These are phyloP conservation scores for Mrakia frigida DNA, from an alignment of 768 basidiomycete species.

Conservation along the genomic window DNA sequence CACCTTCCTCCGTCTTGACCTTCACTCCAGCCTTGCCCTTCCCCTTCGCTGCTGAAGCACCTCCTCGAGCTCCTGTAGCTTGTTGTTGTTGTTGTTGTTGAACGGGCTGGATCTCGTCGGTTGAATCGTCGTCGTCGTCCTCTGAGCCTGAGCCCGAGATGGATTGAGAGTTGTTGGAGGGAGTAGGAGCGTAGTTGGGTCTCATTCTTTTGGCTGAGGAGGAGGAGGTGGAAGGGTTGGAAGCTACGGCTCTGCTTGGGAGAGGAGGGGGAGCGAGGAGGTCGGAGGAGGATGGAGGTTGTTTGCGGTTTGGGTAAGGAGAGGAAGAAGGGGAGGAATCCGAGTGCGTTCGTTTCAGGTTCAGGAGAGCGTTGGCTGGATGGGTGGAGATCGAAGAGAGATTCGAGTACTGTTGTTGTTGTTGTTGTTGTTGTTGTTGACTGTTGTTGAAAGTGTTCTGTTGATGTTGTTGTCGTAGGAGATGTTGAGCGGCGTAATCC, in stretches of 20 bases:
- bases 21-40: slow-evolving; percentile 5
- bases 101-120: neutral
- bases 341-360: slow-evolving; percentile 17
- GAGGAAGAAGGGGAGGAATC: neutral
- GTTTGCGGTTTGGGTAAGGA: neutral
- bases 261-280: neutral
- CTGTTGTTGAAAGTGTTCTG: neutral
- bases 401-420: slow-evolving; percentile 2
- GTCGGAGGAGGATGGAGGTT: neutral
- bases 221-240: neutral
- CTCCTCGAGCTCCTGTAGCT: neutral
- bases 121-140: slow-evolving; percentile 7
- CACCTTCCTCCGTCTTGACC: slow-evolving; percentile 1
- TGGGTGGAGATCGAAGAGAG: no score
- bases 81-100: no score
- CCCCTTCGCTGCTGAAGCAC: slow-evolving; percentile 10
- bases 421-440: slow-evolving; percentile 9
- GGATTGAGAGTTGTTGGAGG: neutral
- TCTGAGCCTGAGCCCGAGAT: neutral
- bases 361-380: slow-evolving; percentile 17
- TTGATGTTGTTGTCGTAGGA: neutral
- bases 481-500: neutral
- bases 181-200: neutral
- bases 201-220: neutral
- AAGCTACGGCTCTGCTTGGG: no score